Evolutionary conservation across 805 yeast genomes (phyloP).

Genomic region (Ascoidea asiatica): DNA sequence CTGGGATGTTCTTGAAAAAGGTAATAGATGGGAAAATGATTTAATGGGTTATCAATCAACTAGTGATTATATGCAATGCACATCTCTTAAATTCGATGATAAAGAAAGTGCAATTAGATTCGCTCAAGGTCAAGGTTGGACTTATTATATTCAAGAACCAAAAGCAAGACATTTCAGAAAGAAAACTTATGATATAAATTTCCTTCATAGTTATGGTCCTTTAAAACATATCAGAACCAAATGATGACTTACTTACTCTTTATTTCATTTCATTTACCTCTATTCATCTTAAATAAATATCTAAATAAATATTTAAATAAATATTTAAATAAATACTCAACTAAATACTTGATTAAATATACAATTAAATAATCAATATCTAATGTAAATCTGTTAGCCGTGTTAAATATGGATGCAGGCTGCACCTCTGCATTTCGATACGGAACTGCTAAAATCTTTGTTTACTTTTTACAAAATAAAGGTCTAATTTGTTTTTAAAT

Average conservation of each 20-base stretch:
- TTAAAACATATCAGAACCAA: constrained; percentile 75
- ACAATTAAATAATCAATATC: no score
- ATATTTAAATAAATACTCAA: no score
- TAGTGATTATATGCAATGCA: constrained; percentile 58
- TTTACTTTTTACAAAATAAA: no score
- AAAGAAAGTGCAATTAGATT: constrained; percentile 68
- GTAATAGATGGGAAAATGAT: constrained; percentile 83
- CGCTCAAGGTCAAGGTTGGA: constrained; percentile 81
- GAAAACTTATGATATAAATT: constrained; percentile 66
- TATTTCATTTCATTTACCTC: no score
- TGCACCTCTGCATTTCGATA: no score
- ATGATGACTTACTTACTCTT: constrained; percentile 22
- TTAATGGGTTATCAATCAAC: constrained; percentile 75
- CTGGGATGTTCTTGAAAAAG: constrained; percentile 70
- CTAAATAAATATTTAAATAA: no score
- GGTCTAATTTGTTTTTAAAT: no score
- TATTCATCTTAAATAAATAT: no score
- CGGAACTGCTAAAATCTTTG: no score
- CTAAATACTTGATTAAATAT: no score
- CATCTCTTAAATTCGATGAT: constrained; percentile 58
- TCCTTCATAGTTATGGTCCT: constrained; percentile 53
- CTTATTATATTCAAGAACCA: constrained; percentile 72
- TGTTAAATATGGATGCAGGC: no score
- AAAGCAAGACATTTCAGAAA: constrained; percentile 56
- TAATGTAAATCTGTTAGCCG: no score